Evolutionary conservation across 2,329 filamentous ascomycete species (phyloP).

Genomic region (Aspergillus transmontanensis): DNA sequence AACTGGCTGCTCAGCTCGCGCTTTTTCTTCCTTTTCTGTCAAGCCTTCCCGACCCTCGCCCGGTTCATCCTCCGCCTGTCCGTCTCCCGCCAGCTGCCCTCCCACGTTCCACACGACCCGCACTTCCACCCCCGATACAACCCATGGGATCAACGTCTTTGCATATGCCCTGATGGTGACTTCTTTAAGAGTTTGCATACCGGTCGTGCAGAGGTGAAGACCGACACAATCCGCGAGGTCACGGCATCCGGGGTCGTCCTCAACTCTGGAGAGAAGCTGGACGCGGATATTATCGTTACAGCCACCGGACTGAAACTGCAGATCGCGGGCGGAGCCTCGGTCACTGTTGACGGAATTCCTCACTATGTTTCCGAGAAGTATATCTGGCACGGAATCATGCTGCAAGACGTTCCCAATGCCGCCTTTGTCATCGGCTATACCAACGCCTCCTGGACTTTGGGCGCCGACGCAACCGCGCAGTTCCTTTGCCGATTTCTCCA

Average conservation of each 20-base stretch:
- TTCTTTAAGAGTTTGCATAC: conserved; percentile 57
- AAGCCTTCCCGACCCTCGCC: conserved; percentile 55
- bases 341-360: conserved; percentile 42
- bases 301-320: conserved; percentile 48
- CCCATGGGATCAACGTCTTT: conserved; percentile 75
- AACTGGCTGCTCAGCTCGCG: conserved; percentile 53
- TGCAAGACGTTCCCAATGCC: conserved; percentile 49
- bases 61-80: conserved; percentile 50
- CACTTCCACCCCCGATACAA: conserved; percentile 68
- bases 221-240: conserved; percentile 57
- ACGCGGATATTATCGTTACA: conserved; percentile 48
- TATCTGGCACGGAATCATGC: conserved; percentile 48
- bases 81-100: conserved; percentile 57
- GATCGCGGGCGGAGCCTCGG: conserved; percentile 38
- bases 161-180: conserved; percentile 65
- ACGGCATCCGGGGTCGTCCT: conserved; percentile 53
- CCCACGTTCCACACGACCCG: conserved; percentile 56
- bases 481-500: conserved; percentile 42
- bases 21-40: conserved; percentile 57
- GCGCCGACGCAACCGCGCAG: conserved; percentile 46
- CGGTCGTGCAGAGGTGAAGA: conserved; percentile 57
- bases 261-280: conserved; percentile 43
- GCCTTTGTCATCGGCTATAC: conserved; percentile 47
- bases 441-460: conserved; percentile 49
- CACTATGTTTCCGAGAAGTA: conserved; percentile 38